Evolutionary conservation across 306 rosid species (phyloP), one percentile per base, ranked within the genome.

Genomic region (Senna tora): DNA sequence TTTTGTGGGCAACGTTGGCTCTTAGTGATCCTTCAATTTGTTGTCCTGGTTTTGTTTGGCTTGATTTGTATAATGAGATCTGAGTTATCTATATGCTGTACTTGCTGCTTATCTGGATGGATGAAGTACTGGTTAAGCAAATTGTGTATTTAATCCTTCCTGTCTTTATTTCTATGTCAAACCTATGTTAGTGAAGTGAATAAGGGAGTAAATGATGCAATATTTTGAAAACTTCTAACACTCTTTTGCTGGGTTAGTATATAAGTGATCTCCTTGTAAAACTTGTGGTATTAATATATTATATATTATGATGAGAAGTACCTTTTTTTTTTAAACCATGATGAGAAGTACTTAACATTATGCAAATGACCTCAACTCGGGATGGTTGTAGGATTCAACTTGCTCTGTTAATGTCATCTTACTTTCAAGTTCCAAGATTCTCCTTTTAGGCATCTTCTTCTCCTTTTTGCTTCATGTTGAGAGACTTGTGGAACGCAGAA

Each of bases 1-100:
- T 73, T 66, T 72, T 53, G 56, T 71, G 72, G 65, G 67, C 75
- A 78, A 65, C 17, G 38, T 12, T 66, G 56, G 64, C 46, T 57
- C 45, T 77, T 58, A 10, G 7, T 21, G 45, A 14, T 10, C 19
- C 22, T 42, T 22, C 67, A 78, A 72, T 52, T 75, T 78, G 34
- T 22, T 79, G 51, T 33, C 69, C 4, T 50, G 19, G 7, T 14
- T 17, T 50, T 43, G 39, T 38, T 6, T 73, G 67, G 76, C 19
- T 66, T 58, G 41, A 28, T 72, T 77, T 72, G 75, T 66, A 42
- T 46, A 55, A 16, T 73, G 64, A 73, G 32, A 73, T 56, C 41
- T 52, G 45, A 73, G 9, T 60, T 58, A 47, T 72, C 2, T 73
- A 41, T 71, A 13, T 75, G 76, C 66, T 71, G 78, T 65, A 65